Evolutionary conservation across 371 early-diverging fungal genomes (phyloP), one percentile per base, ranked within the genome.

Genomic region (Mortierella sp.): DNA sequence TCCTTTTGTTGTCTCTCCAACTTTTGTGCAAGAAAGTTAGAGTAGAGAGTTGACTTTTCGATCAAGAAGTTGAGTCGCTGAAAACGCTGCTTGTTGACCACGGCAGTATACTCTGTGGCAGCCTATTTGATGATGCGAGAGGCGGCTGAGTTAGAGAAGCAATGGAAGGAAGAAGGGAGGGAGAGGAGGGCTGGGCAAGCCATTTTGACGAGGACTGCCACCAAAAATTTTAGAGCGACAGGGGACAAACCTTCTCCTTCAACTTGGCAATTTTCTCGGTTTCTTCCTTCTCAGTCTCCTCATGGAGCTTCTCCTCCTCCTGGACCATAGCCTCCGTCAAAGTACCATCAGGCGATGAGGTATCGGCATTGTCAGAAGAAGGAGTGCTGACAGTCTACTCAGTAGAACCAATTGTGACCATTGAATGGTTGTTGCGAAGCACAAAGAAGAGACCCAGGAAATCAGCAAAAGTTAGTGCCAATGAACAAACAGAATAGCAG

Each of bases 41-140:
- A 91, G 80, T 95, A 96, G 7, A 94, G 88, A 5, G 94, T 87
- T 0, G 96, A 95, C 62, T 90, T 91, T 70, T 94, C 92, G 18
- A 96, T 81, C 68, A 96, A 85, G 72, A 94, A 93, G 72, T 92
- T 85, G 18, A 95, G 80, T 46, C 95, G 90, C 67, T 93, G 90
- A 72, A 91, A 84, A 30, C 94, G 87, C 74, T 93, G 90, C 55
- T 86, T 83, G 47, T 91, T 88, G 53, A 90, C 88, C 12, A 87
- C 82, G 0, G 80, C 82, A 61, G 86, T 86, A 62, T 86, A 89
- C 72, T 88, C 88, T 16, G 81, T 75, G 60, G 88, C 83, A 44
- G 89, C 89, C 91, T 91, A 70, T 15, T 37, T 9, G 37, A 37
- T 37, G 37, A 37, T 37, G 37, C 37, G 37, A 37, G 37, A 9